Evolutionary conservation across 768 basidiomycete genomes (phyloP).

Genomic region (Agrocybe praecox): DNA sequence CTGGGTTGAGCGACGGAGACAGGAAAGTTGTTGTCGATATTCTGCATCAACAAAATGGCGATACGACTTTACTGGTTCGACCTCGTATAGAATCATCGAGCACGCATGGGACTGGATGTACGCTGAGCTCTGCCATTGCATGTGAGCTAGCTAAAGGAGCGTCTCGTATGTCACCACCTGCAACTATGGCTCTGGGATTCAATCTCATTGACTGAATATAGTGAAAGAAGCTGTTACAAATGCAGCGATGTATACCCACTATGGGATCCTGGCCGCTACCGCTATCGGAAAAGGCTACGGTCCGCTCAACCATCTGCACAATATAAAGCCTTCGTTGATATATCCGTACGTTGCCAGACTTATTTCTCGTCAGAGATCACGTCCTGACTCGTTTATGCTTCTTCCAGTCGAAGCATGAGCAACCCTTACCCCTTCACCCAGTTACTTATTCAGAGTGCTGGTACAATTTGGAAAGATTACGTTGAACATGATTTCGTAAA

Average conservation of each 20-base stretch:
- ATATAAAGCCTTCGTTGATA: conserved; percentile 47
- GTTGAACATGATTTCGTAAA: conserved; percentile 86
- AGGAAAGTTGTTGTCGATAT: conserved; percentile 62
- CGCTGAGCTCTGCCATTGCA: conserved; percentile 82
- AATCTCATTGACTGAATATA: conserved; percentile 6
- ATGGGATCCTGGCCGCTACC: conserved; percentile 70
- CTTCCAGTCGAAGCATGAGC: conserved; percentile 50
- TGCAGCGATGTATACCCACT: conserved; percentile 75
- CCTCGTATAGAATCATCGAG: conserved; percentile 66
- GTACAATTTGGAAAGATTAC: conserved; percentile 67
- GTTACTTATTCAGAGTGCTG: conserved; percentile 60
- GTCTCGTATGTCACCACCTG: conserved; percentile 32
- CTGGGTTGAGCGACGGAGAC: conserved; percentile 16
- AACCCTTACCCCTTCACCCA: conserved; percentile 73
- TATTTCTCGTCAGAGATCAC: background rate
- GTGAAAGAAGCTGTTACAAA: conserved; percentile 52
- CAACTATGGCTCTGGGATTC: background rate
- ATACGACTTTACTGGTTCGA: conserved; percentile 54
- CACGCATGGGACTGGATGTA: conserved; percentile 95
- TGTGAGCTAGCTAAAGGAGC: conserved; percentile 61
- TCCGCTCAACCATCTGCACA: conserved; percentile 86
- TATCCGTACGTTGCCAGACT: conserved; percentile 37
- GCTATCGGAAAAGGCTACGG: conserved; percentile 77
- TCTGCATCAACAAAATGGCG: conserved; percentile 42
- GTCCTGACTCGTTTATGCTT: background rate